Percentiles rank a stretch among this genome's conserved stretches.
Conservation (phyloP, 2,329 filamentous ascomycete genomes). For the Nothomitra cinnamomea region DNA sequence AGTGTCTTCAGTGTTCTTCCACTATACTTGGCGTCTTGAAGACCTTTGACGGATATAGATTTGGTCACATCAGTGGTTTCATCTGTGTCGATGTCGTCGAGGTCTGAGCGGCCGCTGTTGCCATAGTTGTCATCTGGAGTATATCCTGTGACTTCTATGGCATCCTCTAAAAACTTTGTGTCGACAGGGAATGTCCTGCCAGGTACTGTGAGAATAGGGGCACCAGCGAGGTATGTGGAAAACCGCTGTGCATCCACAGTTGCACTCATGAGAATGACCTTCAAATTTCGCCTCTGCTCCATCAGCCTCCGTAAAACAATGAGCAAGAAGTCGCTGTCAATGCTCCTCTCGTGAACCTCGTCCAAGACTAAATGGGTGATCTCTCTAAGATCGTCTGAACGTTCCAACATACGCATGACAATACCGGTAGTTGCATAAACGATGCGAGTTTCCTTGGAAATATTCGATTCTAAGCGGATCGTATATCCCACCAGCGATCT, state of each 20-base stretch:
- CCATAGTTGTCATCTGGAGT: background rate
- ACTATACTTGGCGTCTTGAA: constrained; percentile 49
- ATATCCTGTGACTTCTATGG: constrained; percentile 11
- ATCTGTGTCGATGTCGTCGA: constrained; percentile 20
- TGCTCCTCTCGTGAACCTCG: constrained; percentile 32
- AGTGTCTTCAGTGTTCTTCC: constrained; percentile 58
- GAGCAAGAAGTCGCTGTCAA: constrained; percentile 29
- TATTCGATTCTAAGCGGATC: constrained; percentile 81
- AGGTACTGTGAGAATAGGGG: constrained; percentile 26
- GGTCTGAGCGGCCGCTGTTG: background rate
- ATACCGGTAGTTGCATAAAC: constrained; percentile 86
- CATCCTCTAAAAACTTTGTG: constrained; percentile 26
- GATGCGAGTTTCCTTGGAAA: constrained; percentile 61
- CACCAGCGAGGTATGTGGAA: constrained; percentile 24
- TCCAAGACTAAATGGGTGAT: constrained; percentile 66
- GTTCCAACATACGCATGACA: constrained; percentile 94
- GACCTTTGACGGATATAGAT: constrained; percentile 26
- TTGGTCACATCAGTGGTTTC: constrained; percentile 30
- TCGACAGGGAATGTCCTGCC: constrained; percentile 27
- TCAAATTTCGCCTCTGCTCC: constrained; percentile 16
- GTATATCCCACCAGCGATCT: constrained; percentile 86
- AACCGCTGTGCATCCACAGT: constrained; percentile 29
- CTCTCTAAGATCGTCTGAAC: constrained; percentile 68
- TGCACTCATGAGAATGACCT: constrained; percentile 32
- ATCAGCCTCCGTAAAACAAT: constrained; percentile 27